Evolutionary conservation across 2,329 filamentous ascomycete species (phyloP).

Genomic region (Penicillium glabrum): DNA sequence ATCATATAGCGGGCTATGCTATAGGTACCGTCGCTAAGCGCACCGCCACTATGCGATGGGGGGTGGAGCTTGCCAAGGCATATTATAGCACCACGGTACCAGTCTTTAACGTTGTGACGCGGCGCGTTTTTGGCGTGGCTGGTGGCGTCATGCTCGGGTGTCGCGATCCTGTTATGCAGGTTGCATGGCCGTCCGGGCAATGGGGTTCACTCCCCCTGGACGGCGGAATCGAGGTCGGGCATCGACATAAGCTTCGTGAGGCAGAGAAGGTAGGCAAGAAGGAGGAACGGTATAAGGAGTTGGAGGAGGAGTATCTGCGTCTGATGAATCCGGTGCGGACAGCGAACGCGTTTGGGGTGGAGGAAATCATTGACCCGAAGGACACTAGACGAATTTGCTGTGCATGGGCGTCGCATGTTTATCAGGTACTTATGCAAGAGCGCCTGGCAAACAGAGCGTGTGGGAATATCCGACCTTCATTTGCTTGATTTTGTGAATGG

Average conservation of each 20-base stretch:
- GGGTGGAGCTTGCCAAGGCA: slow-evolving; percentile 61
- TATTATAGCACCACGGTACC: slow-evolving; percentile 65
- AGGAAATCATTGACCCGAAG: slow-evolving; percentile 65
- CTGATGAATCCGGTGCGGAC: slow-evolving; percentile 66
- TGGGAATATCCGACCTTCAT: slow-evolving; percentile 45
- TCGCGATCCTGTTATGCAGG: slow-evolving; percentile 59
- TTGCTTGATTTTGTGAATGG: slow-evolving; percentile 35
- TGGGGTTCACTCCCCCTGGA: slow-evolving; percentile 64
- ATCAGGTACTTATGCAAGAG: slow-evolving; percentile 52
- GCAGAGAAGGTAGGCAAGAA: slow-evolving; percentile 53
- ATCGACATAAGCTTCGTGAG: slow-evolving; percentile 59
- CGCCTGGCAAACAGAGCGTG: slow-evolving; percentile 45
- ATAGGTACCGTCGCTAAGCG: slow-evolving; percentile 64
- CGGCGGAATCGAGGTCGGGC: slow-evolving; percentile 65
- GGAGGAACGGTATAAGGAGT: slow-evolving; percentile 53
- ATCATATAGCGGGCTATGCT: slow-evolving; percentile 53
- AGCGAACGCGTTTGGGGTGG: slow-evolving; percentile 63
- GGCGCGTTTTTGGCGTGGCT: slow-evolving; percentile 63
- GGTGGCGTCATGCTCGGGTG: slow-evolving; percentile 65
- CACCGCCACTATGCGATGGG: slow-evolving; percentile 64
- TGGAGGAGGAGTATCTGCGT: slow-evolving; percentile 60
- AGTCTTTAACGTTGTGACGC: slow-evolving; percentile 61
- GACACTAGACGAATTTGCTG: slow-evolving; percentile 56
- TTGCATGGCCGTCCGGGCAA: slow-evolving; percentile 64
- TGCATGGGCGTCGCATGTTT: slow-evolving; percentile 58